phyloP scores from a whole-genome alignment of 139 green algal genomes.

The Chlorella ohadii region DNA sequence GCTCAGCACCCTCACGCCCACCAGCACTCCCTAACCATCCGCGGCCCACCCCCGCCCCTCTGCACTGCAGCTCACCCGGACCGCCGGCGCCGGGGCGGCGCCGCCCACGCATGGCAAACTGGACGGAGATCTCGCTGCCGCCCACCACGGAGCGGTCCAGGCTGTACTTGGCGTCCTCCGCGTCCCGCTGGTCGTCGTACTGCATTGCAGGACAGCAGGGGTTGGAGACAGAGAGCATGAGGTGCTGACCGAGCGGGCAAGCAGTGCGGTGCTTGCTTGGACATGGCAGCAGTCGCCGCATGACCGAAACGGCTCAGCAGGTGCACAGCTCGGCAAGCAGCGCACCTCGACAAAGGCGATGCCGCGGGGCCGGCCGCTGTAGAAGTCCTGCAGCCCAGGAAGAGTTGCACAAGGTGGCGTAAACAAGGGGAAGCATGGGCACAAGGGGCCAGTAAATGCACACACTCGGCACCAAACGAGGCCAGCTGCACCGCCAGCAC shows the following conservation, averaged over 20 bases:
- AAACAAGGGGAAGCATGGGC: no score
- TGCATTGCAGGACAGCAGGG: neutral
- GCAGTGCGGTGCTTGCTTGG: no score
- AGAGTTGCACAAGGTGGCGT: no score
- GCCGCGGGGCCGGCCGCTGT: constrained; percentile 48
- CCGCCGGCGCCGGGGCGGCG: neutral
- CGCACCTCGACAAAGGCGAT: constrained; percentile 67
- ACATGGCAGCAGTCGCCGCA: neutral
- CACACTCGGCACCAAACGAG: no score
- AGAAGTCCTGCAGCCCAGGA: constrained; percentile 29
- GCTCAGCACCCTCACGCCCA: no score
- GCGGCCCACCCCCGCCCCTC: neutral
- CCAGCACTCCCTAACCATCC: neutral
- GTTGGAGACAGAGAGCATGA: no score
- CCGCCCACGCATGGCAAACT: constrained; percentile 36
- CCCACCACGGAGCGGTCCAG: constrained; percentile 23
- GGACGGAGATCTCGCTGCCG: constrained; percentile 25
- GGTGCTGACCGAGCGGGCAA: no score
- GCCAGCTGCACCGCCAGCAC: no score
- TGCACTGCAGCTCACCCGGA: neutral
- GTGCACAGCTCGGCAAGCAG: neutral
- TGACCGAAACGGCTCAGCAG: neutral
- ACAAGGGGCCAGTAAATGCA: no score
- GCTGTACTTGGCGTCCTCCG: constrained; percentile 59
- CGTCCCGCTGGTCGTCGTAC: constrained; percentile 57